Conservation (phyloP, 2,329 filamentous ascomycete genomes). For the Fusarium tuaranense region DNA sequence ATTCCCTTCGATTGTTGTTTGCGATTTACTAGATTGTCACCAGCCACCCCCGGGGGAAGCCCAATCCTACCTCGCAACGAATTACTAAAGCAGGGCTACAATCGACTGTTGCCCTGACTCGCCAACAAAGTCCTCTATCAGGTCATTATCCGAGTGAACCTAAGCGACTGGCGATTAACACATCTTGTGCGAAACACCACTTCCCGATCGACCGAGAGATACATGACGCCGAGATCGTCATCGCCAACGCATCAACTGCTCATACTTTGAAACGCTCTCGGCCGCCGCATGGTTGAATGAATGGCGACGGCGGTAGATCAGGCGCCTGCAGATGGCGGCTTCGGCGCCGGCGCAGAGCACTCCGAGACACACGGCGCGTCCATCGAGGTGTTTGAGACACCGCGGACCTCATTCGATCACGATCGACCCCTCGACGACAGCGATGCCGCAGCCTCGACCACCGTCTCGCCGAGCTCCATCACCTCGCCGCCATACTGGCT, state of each 20-base stretch:
- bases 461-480: constrained; percentile 45
- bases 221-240: background rate
- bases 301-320: constrained; percentile 50
- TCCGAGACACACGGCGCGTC: constrained; percentile 34
- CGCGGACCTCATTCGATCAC: constrained; percentile 42
- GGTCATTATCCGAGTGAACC: constrained; percentile 8
- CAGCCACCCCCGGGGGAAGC: background rate
- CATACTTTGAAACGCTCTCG: constrained; percentile 9
- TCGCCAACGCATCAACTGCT: constrained; percentile 3
- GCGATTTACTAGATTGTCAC: background rate
- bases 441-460: constrained; percentile 39
- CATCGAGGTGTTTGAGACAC: constrained; percentile 43
- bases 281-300: constrained; percentile 49
- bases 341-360: constrained; percentile 27
- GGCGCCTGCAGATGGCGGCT: constrained; percentile 37
- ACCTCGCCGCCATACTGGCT: constrained; percentile 61
- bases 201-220: background rate
- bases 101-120: constrained; percentile 25
- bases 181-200: background rate
- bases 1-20: background rate
- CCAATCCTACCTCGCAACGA: constrained; percentile 14
- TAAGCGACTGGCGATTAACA: constrained; percentile 6
- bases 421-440: constrained; percentile 18
- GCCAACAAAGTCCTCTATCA: constrained; percentile 15
- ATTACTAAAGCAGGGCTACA: constrained; percentile 26